These are phyloP conservation scores for Ajuga chamaepitys DNA, from an alignment of 257 asterid genomes.

Conservation along the genomic window DNA sequence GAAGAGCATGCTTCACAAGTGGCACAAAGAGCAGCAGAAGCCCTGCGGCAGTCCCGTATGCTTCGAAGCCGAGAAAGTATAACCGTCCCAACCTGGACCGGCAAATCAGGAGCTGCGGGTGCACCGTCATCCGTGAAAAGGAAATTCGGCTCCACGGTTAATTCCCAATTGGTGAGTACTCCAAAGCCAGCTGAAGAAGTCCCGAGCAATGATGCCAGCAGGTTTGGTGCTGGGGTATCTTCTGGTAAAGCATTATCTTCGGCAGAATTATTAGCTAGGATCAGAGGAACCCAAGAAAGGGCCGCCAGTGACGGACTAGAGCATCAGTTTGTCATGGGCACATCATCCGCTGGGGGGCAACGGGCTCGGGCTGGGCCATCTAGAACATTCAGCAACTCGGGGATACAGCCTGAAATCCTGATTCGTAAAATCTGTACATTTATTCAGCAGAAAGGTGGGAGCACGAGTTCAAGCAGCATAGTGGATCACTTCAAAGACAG, in stretches of 20 bases:
- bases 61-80: slow-evolving; percentile 75
- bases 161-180: slow-evolving; percentile 34
- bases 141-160: slow-evolving; percentile 75
- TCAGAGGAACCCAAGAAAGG: slow-evolving; percentile 54
- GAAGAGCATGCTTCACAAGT: slow-evolving; percentile 85
- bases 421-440: slow-evolving; percentile 86
- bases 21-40: slow-evolving; percentile 97
- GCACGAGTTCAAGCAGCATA: slow-evolving; percentile 61
- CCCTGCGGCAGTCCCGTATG: slow-evolving; percentile 83
- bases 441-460: slow-evolving; percentile 73
- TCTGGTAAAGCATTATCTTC: slow-evolving; percentile 87
- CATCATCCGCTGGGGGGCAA: slow-evolving; percentile 31
- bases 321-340: slow-evolving; percentile 51
- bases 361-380: slow-evolving; percentile 27
- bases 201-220: slow-evolving; percentile 17
- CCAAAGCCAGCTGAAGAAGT: slow-evolving; percentile 37
- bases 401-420: slow-evolving; percentile 72
- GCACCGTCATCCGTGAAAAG: slow-evolving; percentile 65
- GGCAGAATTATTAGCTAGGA: slow-evolving; percentile 63
- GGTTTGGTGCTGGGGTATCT: slow-evolving; percentile 60
- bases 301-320: slow-evolving; percentile 70
- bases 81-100: slow-evolving; percentile 93
- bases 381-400: slow-evolving; percentile 24
- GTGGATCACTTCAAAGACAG: slow-evolving; percentile 69
- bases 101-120: slow-evolving; percentile 91